phyloP scores from a whole-genome alignment of 2,329 filamentous ascomycete species.

The Grosmannia penicillata region DNA sequence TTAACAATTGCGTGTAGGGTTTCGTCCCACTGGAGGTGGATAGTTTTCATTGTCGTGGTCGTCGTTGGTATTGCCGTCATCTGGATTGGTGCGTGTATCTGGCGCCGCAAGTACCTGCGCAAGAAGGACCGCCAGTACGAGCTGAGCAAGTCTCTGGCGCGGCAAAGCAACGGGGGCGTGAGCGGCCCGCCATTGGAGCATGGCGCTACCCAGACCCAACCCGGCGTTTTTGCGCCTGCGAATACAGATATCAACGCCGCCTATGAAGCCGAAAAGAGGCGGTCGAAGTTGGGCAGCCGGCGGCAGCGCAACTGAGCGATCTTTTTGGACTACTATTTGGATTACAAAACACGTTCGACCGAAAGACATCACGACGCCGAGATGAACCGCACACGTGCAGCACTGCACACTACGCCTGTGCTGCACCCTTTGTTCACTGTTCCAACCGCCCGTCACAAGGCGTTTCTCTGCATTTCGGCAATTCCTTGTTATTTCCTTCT shows the following conservation, averaged over 20 bases:
- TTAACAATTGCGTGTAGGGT: constrained; percentile 33
- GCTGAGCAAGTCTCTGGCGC: constrained; percentile 26
- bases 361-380: no score
- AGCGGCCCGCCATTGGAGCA: constrained; percentile 20
- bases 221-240: constrained; percentile 24
- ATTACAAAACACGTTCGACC: no score
- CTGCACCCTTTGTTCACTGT: no score
- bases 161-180: constrained; percentile 13
- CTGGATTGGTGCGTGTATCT: constrained; percentile 52
- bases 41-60: constrained; percentile 66
- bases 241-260: constrained; percentile 17
- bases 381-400: no score
- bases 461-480: no score
- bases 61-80: constrained; percentile 52
- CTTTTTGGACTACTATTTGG: no score
- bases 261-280: constrained; percentile 17
- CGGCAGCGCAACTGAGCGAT: constrained; percentile 22
- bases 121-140: constrained; percentile 47
- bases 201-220: constrained; percentile 17
- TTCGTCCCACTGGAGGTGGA: constrained; percentile 60
- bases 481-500: no score
- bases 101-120: constrained; percentile 59
- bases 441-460: no score
- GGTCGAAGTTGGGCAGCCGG: no score
- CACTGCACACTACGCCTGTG: no score